These are phyloP conservation scores for Cladosporium phlei DNA, from an alignment of 2,329 filamentous ascomycete species.

Conservation along the genomic window DNA sequence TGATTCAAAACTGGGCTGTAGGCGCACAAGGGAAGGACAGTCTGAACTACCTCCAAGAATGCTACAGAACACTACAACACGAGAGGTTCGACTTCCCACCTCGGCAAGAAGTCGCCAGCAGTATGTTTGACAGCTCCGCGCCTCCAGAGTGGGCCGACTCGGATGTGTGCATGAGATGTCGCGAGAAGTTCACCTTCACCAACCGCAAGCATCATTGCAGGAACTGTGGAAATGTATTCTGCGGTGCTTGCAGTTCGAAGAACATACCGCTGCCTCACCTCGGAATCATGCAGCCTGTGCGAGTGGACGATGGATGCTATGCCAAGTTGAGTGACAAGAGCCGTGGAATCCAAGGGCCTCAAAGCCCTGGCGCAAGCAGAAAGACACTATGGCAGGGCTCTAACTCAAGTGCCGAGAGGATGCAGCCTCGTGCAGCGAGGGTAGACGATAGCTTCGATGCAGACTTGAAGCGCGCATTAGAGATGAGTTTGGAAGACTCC, in stretches of 20 bases:
- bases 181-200: conserved; percentile 92
- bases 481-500: conserved; percentile 95
- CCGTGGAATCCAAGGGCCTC: conserved; percentile 17
- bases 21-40: conserved; percentile 82
- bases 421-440: conserved; percentile 86
- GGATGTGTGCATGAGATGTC: conserved; percentile 96
- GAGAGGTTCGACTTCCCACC: conserved; percentile 91
- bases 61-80: conserved; percentile 73
- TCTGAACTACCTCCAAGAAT: conserved; percentile 79
- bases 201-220: conserved; percentile 98
- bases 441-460: conserved; percentile 91
- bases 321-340: conserved; percentile 76
- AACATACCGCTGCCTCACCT: conserved; percentile 82
- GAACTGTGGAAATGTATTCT: conserved; percentile 97
- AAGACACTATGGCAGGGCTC: conserved; percentile 58
- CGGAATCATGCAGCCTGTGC: conserved; percentile 83
- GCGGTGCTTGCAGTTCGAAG: conserved; percentile 90
- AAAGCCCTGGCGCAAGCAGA: conserved; percentile 24
- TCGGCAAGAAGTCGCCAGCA: conserved; percentile 79
- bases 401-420: conserved; percentile 38
- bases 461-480: conserved; percentile 84
- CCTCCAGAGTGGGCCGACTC: conserved; percentile 97
- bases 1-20: conserved; percentile 89
- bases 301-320: conserved; percentile 95
- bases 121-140: conserved; percentile 96